These are phyloP conservation scores for Tylopilus rubrobrunneus DNA, from an alignment of 768 basidiomycete genomes.

Conservation along the genomic window DNA sequence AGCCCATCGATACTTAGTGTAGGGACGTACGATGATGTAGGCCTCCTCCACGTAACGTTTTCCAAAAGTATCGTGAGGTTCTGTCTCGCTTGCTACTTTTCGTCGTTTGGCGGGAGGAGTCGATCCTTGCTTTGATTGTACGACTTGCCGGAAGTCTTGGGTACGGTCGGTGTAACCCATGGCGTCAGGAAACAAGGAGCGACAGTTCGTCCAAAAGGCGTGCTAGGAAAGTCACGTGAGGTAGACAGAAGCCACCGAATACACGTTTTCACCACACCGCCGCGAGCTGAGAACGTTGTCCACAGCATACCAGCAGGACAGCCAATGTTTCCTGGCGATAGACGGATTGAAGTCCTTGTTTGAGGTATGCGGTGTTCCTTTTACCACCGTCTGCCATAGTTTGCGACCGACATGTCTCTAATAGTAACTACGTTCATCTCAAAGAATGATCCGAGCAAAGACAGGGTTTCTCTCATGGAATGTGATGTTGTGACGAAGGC, in stretches of 20 bases:
- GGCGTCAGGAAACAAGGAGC: neutral
- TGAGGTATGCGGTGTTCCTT: conserved; percentile 59
- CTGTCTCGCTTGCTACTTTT: conserved; percentile 40
- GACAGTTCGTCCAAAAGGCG: neutral
- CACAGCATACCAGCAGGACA: conserved; percentile 6
- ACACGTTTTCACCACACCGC: conserved; percentile 17
- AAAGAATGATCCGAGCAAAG: conserved; percentile 20
- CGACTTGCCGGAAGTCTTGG: conserved; percentile 50
- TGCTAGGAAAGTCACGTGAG: conserved; percentile 24
- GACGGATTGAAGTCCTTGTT: conserved; percentile 55
- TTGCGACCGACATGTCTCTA: conserved; percentile 30
- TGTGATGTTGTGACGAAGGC: conserved; percentile 31
- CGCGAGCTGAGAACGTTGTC: conserved; percentile 19
- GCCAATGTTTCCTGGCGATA: conserved; percentile 30
- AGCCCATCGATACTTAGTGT: neutral
- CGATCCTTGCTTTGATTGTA: conserved; percentile 44
- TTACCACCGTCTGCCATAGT: conserved; percentile 66
- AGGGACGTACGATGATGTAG: conserved; percentile 55
- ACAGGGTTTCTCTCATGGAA: conserved; percentile 10
- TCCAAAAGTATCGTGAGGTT: conserved; percentile 42
- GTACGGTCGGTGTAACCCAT: conserved; percentile 66
- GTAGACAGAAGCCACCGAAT: neutral
- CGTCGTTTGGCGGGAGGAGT: conserved; percentile 40
- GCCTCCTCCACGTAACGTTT: conserved; percentile 75
- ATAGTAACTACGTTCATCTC: conserved; percentile 1